phyloP scores from a whole-genome alignment of 1,284 basidiomycete species.

The Agroathelia rolfsii region DNA sequence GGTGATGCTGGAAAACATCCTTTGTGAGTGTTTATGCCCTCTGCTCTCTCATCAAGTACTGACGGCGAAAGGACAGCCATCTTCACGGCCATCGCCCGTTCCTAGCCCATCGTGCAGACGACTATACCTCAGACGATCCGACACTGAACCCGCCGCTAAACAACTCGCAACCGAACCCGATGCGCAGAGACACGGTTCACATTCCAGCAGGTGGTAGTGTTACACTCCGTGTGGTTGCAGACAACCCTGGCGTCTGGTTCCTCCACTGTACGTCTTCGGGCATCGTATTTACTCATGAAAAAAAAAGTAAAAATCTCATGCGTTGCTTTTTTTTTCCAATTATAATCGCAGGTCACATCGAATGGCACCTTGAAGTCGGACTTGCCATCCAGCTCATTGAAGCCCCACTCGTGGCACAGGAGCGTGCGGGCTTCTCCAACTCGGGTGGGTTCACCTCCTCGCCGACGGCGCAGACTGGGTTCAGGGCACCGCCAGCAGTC shows the following conservation, averaged over 20 bases:
- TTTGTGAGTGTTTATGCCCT: conserved; percentile 49
- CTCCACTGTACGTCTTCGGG: conserved; percentile 52
- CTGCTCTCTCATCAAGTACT: neutral
- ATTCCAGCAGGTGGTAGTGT: conserved; percentile 52
- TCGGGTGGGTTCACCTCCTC: too few relatives aligned
- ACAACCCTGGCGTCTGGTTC: conserved; percentile 82
- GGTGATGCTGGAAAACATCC: conserved; percentile 71
- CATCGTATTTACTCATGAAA: conserved; percentile 6
- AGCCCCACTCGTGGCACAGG: conserved; percentile 57
- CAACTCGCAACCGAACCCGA: conserved; percentile 73
- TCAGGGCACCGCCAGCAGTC: conserved; percentile 36
- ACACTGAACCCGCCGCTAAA: conserved; percentile 72
- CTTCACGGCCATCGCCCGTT: conserved; percentile 78
- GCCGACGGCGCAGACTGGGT: too few relatives aligned
- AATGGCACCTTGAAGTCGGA: conserved; percentile 75
- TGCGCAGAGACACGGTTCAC: conserved; percentile 73
- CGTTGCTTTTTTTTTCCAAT: too few relatives aligned
- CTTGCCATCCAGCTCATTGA: conserved; percentile 73
- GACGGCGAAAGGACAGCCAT: conserved; percentile 37
- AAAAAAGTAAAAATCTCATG: too few relatives aligned
- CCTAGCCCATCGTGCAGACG: conserved; percentile 60
- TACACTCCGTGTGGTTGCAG: conserved; percentile 60
- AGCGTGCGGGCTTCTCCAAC: conserved; percentile 25
- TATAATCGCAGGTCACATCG: conserved; percentile 57
- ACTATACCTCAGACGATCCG: conserved; percentile 74